phyloP scores from a whole-genome alignment of 345 rosid genomes.

The Raphanus sativus region DNA sequence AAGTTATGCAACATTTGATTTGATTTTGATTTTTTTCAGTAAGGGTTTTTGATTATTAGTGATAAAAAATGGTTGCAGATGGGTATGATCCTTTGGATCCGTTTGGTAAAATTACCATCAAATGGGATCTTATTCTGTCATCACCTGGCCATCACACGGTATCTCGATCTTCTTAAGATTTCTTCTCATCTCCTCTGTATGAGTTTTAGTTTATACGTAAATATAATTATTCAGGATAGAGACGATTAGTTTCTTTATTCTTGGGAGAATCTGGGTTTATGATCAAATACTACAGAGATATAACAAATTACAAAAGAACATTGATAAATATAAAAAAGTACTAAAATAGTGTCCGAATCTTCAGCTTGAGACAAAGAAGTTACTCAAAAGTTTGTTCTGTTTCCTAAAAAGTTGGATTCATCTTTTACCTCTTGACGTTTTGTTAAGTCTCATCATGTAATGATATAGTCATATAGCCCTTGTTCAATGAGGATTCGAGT shows the following conservation, averaged over 20 bases:
- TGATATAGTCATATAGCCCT: not conserved
- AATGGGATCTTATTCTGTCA: conserved; percentile 74
- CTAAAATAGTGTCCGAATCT: conserved; percentile 28
- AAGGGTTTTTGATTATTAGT: conserved; percentile 6
- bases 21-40: not conserved
- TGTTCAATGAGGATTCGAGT: not conserved
- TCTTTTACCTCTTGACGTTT: not conserved
- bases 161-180: conserved; percentile 15
- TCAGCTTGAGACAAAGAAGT: conserved; percentile 18
- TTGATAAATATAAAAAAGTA: not conserved
- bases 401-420: conserved; percentile 22
- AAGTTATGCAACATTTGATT: not conserved
- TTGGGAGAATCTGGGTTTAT: conserved; percentile 30
- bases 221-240: too few relatives aligned
- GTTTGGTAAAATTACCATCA: conserved; percentile 63
- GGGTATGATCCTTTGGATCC: conserved; percentile 92
- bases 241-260: too few relatives aligned
- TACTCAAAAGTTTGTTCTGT: conserved; percentile 23
- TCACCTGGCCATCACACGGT: conserved; percentile 44
- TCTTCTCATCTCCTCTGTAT: too few relatives aligned
- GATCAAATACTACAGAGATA: not conserved
- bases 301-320: not conserved
- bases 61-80: conserved; percentile 46
- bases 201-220: not conserved
- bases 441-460: not conserved